Conservation (phyloP, 2,329 filamentous ascomycete species). For the Zasmidium cellare region DNA sequence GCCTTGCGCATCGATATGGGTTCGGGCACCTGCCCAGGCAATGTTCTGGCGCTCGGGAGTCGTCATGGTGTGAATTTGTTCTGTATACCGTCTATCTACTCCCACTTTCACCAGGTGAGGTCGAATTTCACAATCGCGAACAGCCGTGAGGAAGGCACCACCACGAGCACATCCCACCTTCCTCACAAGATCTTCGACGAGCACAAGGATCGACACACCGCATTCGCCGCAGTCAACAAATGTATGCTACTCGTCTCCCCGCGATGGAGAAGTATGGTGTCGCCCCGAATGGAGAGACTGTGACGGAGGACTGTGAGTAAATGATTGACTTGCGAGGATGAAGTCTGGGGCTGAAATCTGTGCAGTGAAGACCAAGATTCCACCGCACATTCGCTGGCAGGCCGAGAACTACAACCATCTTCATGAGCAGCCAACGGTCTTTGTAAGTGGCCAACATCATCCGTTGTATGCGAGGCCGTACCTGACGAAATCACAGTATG, state of each 20-base stretch:
- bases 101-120: too few species aligned
- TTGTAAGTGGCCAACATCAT: slow-evolving; percentile 10
- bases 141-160: too few species aligned
- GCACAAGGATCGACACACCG: background rate
- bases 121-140: too few species aligned
- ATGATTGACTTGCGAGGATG: background rate
- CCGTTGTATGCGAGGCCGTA: too few species aligned
- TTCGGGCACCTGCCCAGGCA: too few species aligned
- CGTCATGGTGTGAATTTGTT: too few species aligned
- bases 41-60: too few species aligned
- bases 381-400: slow-evolving; percentile 32
- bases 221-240: slow-evolving; percentile 17
- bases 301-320: background rate
- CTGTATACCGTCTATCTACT: too few species aligned
- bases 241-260: slow-evolving; percentile 43
- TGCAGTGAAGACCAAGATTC: slow-evolving; percentile 24
- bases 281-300: slow-evolving; percentile 5
- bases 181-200: slow-evolving; percentile 43
- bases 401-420: slow-evolving; percentile 49
- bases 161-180: too few species aligned
- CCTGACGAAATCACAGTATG: background rate
- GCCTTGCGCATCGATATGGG: too few species aligned
- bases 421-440: slow-evolving; percentile 44
- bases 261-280: slow-evolving; percentile 33
- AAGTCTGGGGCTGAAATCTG: background rate